phyloP scores from a whole-genome alignment of 2,329 filamentous ascomycete species.

The Pestalotiopsis sp. region DNA sequence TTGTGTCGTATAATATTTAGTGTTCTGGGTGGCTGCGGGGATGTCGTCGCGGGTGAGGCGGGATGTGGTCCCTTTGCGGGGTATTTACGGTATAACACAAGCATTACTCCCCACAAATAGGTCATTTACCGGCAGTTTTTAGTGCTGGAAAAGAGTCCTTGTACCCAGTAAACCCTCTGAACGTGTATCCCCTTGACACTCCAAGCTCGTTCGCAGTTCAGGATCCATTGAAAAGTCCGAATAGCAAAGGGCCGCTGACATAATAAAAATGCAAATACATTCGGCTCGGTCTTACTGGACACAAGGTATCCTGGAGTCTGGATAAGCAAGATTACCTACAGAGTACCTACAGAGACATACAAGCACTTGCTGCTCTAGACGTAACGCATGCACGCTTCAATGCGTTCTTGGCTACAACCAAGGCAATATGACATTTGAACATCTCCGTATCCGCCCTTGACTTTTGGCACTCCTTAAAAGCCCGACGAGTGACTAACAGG shows the following conservation, averaged over 20 bases:
- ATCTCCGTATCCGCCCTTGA: too few species aligned
- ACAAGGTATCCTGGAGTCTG: not conserved
- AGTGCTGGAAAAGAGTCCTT: not conserved
- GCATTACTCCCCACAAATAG: not conserved
- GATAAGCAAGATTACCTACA: not conserved
- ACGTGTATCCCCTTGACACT: not conserved
- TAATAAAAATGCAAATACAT: not conserved
- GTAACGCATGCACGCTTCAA: not conserved
- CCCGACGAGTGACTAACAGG: not conserved
- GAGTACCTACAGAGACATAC: not conserved
- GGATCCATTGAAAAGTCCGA: not conserved
- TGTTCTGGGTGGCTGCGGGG: not conserved
- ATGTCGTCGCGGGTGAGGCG: not conserved
- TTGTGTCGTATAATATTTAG: not conserved
- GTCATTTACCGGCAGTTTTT: not conserved
- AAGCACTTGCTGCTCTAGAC: not conserved
- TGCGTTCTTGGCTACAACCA: too few species aligned
- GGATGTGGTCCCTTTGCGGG: not conserved
- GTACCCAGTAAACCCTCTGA: not conserved
- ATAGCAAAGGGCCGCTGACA: not conserved
- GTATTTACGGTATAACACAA: not conserved
- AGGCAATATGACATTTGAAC: too few species aligned
- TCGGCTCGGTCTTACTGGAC: not conserved
- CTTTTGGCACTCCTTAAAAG: not conserved
- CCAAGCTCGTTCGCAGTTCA: not conserved